These are phyloP conservation scores for Penicillium crystallinum DNA, from an alignment of 495 filamentous ascomycete genomes.

Conservation along the genomic window DNA sequence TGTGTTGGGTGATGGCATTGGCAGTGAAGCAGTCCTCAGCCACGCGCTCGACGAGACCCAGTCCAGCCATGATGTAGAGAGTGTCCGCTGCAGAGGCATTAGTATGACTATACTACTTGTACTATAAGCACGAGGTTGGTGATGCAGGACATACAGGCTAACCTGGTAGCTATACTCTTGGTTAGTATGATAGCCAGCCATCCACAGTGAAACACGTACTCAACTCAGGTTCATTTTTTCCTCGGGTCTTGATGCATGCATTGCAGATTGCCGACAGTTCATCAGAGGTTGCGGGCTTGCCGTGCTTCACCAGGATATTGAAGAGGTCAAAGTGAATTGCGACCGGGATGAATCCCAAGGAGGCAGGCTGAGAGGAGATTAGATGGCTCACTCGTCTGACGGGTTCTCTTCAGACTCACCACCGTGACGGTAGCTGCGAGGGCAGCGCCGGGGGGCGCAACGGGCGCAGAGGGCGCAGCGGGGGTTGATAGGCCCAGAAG, in stretches of 20 bases:
- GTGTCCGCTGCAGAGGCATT: constrained; percentile 37
- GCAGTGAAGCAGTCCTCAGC: constrained; percentile 23
- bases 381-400: background rate
- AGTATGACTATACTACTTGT: background rate
- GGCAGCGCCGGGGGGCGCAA: constrained; percentile 19
- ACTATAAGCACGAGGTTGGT: background rate
- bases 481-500: constrained; percentile 14
- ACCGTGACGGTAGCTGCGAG: constrained; percentile 26
- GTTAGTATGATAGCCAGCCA: constrained; percentile 4
- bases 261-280: constrained; percentile 23
- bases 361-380: constrained; percentile 19
- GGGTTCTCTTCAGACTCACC: constrained; percentile 13
- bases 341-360: constrained; percentile 35
- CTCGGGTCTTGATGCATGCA: constrained; percentile 1
- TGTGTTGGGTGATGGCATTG: constrained; percentile 32
- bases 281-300: constrained; percentile 18
- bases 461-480: no score
- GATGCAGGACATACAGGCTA: constrained; percentile 17
- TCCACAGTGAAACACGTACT: constrained; percentile 12
- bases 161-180: constrained; percentile 10
- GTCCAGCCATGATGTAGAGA: constrained; percentile 32
- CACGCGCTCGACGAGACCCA: constrained; percentile 29
- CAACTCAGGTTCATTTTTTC: constrained; percentile 12
- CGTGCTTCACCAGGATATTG: constrained; percentile 18
- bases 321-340: constrained; percentile 35